Evolutionary conservation across 805 yeast species (phyloP).

Genomic region (Candida ascalaphidarum): DNA sequence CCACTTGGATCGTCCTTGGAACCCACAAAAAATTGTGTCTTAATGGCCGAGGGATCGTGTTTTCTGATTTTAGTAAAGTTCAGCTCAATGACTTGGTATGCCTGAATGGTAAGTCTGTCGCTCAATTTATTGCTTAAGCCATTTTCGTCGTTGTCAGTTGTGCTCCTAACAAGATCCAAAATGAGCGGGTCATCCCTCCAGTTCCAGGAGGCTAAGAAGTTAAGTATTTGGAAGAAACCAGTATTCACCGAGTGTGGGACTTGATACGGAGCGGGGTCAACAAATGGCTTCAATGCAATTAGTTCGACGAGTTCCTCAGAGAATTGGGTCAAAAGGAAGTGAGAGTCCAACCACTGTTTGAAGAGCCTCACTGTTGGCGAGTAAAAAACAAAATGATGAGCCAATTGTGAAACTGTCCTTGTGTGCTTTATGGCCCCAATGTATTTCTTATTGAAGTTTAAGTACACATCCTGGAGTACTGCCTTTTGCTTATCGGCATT

Average conservation of each 20-base stretch:
- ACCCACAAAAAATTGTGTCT: constrained; percentile 74
- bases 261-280: constrained; percentile 79
- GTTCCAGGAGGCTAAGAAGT: constrained; percentile 77
- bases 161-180: constrained; percentile 58
- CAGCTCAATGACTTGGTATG: constrained; percentile 52
- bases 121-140: constrained; percentile 32
- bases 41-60: constrained; percentile 74
- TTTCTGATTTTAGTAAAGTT: constrained; percentile 64
- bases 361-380: constrained; percentile 78
- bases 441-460: constrained; percentile 58
- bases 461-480: constrained; percentile 50
- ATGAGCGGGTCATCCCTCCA: constrained; percentile 88
- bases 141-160: constrained; percentile 6
- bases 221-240: constrained; percentile 71
- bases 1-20: constrained; percentile 85
- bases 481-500: constrained; percentile 56
- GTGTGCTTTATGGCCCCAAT: constrained; percentile 71
- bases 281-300: constrained; percentile 74
- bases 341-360: constrained; percentile 86
- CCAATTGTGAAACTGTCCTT: constrained; percentile 62
- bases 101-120: constrained; percentile 54
- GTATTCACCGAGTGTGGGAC: constrained; percentile 71
- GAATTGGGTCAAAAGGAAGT: constrained; percentile 62
- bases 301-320: constrained; percentile 77
- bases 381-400: constrained; percentile 63